phyloP scores from a whole-genome alignment of 495 filamentous ascomycete genomes.

The Penicillium psychrofluorescens region DNA sequence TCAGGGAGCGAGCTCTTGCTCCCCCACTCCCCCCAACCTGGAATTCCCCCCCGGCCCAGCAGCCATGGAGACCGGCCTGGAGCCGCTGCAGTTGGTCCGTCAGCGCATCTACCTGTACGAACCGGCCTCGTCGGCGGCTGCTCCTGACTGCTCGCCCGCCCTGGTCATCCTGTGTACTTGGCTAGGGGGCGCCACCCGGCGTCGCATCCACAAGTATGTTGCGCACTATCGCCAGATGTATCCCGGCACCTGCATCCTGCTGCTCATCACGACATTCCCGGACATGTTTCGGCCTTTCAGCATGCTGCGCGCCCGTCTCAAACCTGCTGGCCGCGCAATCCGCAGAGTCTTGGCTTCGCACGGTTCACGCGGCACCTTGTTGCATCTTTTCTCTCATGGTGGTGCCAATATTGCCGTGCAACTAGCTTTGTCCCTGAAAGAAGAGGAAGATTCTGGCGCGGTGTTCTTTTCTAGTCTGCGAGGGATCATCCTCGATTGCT shows the following conservation, averaged over 20 bases:
- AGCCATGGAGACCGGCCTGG: conserved; percentile 5
- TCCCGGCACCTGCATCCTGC: conserved; percentile 15
- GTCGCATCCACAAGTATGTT: conserved; percentile 23
- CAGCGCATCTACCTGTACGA: conserved; percentile 15
- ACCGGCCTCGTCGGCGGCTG: background rate
- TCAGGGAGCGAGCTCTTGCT: too few relatives aligned
- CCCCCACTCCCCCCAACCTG: too few relatives aligned
- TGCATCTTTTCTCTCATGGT: conserved; percentile 26
- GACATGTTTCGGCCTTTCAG: conserved; percentile 13
- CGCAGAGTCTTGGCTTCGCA: conserved; percentile 5
- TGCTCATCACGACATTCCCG: conserved; percentile 14
- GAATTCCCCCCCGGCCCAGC: background rate
- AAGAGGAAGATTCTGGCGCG: conserved; percentile 5
- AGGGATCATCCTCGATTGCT: conserved; percentile 22
- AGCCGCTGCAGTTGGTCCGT: conserved; percentile 5
- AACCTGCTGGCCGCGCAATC: conserved; percentile 15
- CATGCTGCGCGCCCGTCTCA: conserved; percentile 11
- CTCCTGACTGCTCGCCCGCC: background rate
- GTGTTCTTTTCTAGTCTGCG: conserved; percentile 6
- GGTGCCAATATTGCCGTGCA: conserved; percentile 19
- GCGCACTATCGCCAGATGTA: conserved; percentile 12
- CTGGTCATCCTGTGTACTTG: conserved; percentile 24
- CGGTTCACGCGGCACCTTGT: conserved; percentile 11
- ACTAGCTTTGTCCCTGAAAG: conserved; percentile 16
- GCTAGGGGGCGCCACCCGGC: conserved; percentile 21